Evolutionary conservation across 305 asterid species (phyloP).

Genomic region (Solanum hybrid): DNA sequence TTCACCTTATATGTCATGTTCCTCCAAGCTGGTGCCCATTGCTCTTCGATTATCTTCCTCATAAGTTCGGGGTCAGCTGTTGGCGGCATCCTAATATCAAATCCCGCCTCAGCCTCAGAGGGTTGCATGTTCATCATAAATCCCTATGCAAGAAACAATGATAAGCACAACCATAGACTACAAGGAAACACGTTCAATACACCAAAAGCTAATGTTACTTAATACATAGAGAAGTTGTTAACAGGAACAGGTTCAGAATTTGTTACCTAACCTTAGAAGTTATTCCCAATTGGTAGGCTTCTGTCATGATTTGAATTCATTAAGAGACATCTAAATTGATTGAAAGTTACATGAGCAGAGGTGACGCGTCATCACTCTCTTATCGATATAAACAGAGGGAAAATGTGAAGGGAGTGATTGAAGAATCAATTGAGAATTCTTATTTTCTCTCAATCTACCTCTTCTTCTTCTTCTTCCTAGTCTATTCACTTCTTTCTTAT

Average conservation of each 20-base stretch:
- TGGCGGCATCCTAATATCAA: slow-evolving; percentile 80
- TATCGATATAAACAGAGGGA: not conserved
- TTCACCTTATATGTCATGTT: slow-evolving; percentile 70
- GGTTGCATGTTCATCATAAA: slow-evolving; percentile 95
- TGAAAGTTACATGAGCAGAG: not conserved
- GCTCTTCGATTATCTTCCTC: slow-evolving; percentile 63
- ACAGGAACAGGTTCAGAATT: not conserved
- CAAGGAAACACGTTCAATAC: not conserved
- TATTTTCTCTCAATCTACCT: not conserved
- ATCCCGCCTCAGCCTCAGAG: slow-evolving; percentile 89
- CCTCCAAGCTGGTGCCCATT: slow-evolving; percentile 97
- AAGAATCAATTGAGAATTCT: not conserved
- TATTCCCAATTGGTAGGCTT: not conserved
- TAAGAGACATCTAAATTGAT: not conserved
- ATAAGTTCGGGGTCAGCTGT: slow-evolving; percentile 54
- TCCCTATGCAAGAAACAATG: slow-evolving; percentile 35
- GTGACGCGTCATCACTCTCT: not conserved
- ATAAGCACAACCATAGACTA: not conserved
- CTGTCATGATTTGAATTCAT: not conserved
- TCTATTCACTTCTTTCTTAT: not conserved
- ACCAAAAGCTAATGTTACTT: not conserved
- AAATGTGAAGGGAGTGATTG: not conserved
- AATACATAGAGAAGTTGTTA: not conserved
- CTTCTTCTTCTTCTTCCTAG: not conserved
- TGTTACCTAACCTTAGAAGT: not conserved